Base-by-base conservation (phyloP, 1,284 basidiomycete genomes). In the Cyathus olla region DNA sequence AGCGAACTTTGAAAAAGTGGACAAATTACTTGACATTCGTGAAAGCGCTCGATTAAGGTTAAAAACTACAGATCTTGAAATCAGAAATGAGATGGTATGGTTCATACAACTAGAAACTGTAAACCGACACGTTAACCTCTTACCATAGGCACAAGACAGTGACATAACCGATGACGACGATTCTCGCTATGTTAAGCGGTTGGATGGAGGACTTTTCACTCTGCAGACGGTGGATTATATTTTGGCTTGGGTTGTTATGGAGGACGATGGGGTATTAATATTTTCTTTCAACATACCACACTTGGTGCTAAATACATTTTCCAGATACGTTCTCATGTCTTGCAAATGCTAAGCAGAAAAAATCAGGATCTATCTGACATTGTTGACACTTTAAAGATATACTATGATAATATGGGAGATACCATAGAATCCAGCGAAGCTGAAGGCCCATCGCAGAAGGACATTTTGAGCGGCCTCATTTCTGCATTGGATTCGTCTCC, bases 211-310 rank as follows among this genome's bases (percentile, higher is more conserved):
- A 0, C 78, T 98, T 37, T 97, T 94, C 73, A 93, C 92, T 2
- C 77, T 99, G 11, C 97, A 99, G 72, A 93, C 92, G 19, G 87
- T 95, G 24, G 97, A 99, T 77, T 98, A 97, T 65, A 91, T 98
- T 54, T 78, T 99, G 28, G 96, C 94, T 1, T 99, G 98, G 98
- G 78, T 99, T 28, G 87, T 90, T 60, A 98, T 99, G 96, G 98
- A 99, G 79, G 98, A 99, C 69, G 98, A 99, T 70, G 98, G 96
- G 31, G 96, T 97, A 79, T 62, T 93, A 74, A 35, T 29, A 22
- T 47, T 47, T 11, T 63, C 35, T 35, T 40, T 54, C 49, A 35
- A 56, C 51, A 48, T 37, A 19, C 24, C 40, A 46, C 21, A 58
- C 46, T 27, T 10, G 4, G 46, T 46, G 35, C 31, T 54, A 28